Conservation (phyloP, 805 yeast species). For the Candida easanensis region DNA sequence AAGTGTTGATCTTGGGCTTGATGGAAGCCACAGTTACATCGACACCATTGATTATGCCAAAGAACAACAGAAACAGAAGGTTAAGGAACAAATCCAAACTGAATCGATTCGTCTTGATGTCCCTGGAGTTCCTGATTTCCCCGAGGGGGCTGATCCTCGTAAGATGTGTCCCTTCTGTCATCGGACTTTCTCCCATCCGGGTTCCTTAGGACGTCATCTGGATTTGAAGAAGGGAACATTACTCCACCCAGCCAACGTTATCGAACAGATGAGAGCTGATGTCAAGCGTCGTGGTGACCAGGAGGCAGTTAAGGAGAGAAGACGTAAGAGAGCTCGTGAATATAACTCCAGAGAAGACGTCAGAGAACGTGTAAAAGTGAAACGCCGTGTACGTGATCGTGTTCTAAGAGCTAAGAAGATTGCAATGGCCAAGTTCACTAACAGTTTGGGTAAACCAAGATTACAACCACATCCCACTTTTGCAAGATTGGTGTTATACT, state of each 20-base stretch:
- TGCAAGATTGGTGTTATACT: conserved; percentile 46
- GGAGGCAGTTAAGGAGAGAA: conserved; percentile 37
- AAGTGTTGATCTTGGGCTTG: conserved; percentile 7
- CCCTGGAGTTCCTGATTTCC: conserved; percentile 24
- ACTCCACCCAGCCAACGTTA: conserved; percentile 47
- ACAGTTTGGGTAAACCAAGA: conserved; percentile 35
- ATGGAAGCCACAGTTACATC: conserved; percentile 7
- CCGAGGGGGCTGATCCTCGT: conserved; percentile 31
- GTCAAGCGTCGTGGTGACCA: conserved; percentile 53
- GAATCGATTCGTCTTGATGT: conserved; percentile 13
- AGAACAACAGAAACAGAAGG: conserved; percentile 1
- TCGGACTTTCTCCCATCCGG: conserved; percentile 51
- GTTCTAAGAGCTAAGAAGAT: conserved; percentile 37
- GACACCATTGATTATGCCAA: conserved; percentile 5
- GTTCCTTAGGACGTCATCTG: conserved; percentile 58
- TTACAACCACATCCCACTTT: conserved; percentile 45
- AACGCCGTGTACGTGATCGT: conserved; percentile 45
- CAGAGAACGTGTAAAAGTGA: conserved; percentile 40
- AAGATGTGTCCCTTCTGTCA: conserved; percentile 51
- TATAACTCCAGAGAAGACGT: conserved; percentile 49
- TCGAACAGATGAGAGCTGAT: conserved; percentile 43
- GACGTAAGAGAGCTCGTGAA: conserved; percentile 38
- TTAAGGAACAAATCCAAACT: background rate
- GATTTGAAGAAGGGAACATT: conserved; percentile 53
- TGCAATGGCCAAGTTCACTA: conserved; percentile 35